phyloP scores from a whole-genome alignment of 176 grass and related monocot genomes.

The Themeda triandra region DNA sequence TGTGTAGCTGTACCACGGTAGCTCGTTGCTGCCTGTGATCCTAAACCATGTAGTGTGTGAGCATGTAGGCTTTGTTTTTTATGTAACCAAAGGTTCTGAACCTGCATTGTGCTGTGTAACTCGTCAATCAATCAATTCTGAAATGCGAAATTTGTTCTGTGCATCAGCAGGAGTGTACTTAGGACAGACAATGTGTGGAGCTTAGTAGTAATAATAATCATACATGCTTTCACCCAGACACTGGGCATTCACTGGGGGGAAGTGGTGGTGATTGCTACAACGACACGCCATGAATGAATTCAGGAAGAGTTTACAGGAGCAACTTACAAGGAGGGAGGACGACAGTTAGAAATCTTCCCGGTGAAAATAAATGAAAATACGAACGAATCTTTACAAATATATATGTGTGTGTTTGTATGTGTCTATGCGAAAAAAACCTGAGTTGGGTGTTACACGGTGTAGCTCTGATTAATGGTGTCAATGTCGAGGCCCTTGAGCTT shows the following conservation, averaged over 20 bases:
- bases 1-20: conserved; percentile 4
- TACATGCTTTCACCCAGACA: not conserved
- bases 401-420: not conserved
- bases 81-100: not conserved
- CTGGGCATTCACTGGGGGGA: no score
- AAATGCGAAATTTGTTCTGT: not conserved
- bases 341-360: not conserved
- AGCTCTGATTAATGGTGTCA: conserved; percentile 57
- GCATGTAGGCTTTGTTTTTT: not conserved
- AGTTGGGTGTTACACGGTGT: conserved; percentile 32
- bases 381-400: not conserved
- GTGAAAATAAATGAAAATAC: not conserved
- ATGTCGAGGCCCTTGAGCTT: conserved; percentile 69
- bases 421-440: not conserved
- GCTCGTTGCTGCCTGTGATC: not conserved
- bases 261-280: not conserved
- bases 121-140: not conserved
- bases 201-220: not conserved
- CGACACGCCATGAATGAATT: not conserved
- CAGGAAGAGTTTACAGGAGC: not conserved
- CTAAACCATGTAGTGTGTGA: not conserved
- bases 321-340: not conserved
- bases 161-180: not conserved
- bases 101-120: not conserved
- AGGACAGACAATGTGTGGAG: not conserved